Conservation (phyloP, 441 rosid genomes). For the Populus hybrid region DNA sequence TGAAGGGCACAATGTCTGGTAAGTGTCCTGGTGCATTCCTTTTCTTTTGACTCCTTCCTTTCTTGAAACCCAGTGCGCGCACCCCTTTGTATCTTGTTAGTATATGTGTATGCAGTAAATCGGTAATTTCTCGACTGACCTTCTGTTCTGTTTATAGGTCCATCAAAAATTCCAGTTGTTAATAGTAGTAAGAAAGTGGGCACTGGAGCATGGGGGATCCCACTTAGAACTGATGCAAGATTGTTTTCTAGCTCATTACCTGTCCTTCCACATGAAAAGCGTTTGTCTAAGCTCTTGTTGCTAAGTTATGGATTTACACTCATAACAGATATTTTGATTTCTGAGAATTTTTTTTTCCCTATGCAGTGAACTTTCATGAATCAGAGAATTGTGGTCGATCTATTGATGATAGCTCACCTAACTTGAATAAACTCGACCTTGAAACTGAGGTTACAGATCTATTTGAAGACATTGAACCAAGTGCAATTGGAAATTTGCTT, state of each 20-base stretch:
- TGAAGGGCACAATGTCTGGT: constrained; percentile 26
- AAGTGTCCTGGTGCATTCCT: constrained; percentile 30
- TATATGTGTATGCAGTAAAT: background rate
- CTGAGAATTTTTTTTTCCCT: constrained; percentile 1
- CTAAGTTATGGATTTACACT: background rate
- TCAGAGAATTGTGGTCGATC: constrained; percentile 38
- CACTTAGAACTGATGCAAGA: constrained; percentile 52
- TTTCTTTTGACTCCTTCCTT: background rate
- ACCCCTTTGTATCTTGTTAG: background rate
- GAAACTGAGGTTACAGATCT: constrained; percentile 37
- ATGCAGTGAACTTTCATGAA: constrained; percentile 27
- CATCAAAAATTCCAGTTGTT: constrained; percentile 28
- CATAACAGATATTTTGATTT: constrained; percentile 10
- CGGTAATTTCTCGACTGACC: background rate
- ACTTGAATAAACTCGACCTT: constrained; percentile 33
- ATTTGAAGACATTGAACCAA: constrained; percentile 44
- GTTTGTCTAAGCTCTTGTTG: constrained; percentile 36
- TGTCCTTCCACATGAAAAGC: constrained; percentile 64
- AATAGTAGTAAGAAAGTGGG: constrained; percentile 29
- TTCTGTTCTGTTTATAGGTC: constrained; percentile 27
- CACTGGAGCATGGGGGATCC: constrained; percentile 50
- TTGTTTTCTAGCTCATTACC: constrained; percentile 81
- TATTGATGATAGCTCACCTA: constrained; percentile 44
- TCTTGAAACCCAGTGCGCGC: background rate
- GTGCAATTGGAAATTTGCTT: constrained; percentile 61